phyloP scores from a whole-genome alignment of 768 basidiomycete species.

The Polyporus arcularius region DNA sequence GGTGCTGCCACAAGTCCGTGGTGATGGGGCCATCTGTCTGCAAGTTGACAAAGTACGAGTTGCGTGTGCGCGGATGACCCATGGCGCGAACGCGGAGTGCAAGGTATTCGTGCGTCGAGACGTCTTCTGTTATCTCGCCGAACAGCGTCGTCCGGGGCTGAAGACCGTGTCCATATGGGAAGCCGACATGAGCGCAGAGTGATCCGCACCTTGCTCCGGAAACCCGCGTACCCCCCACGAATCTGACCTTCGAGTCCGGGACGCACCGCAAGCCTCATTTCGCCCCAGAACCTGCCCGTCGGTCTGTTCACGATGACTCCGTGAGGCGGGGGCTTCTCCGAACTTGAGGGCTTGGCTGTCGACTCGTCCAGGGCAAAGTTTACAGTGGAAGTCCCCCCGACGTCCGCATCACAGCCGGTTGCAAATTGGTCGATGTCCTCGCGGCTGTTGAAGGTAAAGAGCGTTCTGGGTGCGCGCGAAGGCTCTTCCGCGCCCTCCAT shows the following conservation, averaged over 20 bases:
- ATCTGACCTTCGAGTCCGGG: constrained; percentile 67
- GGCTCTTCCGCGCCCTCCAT: constrained; percentile 79
- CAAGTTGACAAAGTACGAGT: constrained; percentile 91
- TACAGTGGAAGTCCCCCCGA: constrained; percentile 82
- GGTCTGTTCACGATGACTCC: constrained; percentile 41
- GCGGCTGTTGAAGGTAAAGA: constrained; percentile 64
- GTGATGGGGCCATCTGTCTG: constrained; percentile 83
- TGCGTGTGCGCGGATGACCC: constrained; percentile 74
- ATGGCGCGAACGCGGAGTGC: constrained; percentile 76
- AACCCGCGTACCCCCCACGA: constrained; percentile 87
- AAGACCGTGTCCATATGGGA: neutral
- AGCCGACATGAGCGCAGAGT: neutral
- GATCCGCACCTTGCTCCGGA: constrained; percentile 74
- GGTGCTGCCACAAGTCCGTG: constrained; percentile 93
- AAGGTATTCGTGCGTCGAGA: constrained; percentile 78
- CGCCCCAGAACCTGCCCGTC: constrained; percentile 77
- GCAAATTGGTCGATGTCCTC: constrained; percentile 66
- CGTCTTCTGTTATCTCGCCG: constrained; percentile 83
- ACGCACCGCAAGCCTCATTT: constrained; percentile 71
- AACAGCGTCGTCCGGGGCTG: constrained; percentile 82
- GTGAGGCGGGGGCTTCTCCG: constrained; percentile 27
- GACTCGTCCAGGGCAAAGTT: constrained; percentile 68
- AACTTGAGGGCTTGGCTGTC: constrained; percentile 30
- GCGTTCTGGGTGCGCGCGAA: constrained; percentile 57
- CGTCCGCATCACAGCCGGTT: constrained; percentile 84